phyloP scores from a whole-genome alignment of 306 rosid species.

The Begonia masoniana region DNA sequence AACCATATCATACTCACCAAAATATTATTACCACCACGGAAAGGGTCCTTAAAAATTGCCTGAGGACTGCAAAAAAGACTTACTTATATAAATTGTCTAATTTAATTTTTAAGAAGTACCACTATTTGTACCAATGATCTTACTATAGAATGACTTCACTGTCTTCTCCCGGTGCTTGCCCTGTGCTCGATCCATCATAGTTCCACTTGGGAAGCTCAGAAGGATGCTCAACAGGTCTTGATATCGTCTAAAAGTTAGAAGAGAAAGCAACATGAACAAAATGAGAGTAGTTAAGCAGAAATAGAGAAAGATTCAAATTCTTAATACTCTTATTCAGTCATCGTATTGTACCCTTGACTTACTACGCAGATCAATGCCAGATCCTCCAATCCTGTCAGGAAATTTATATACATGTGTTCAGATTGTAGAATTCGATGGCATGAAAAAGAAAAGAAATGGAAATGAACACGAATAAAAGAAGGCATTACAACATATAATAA shows the following conservation, averaged over 20 bases:
- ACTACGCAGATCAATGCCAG: constrained; percentile 93
- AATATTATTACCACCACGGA: constrained; percentile 95
- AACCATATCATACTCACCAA: constrained; percentile 41
- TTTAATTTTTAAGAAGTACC: no score
- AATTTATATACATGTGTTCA: constrained; percentile 3
- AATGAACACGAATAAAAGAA: no score
- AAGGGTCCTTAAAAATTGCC: constrained; percentile 91
- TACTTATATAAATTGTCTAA: no score
- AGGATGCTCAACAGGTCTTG: constrained; percentile 85
- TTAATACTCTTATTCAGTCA: no score
- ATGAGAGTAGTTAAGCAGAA: constrained; percentile 9
- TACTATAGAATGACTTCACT: constrained; percentile 99
- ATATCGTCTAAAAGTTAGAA: constrained; percentile 48
- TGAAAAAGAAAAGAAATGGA: not conserved
- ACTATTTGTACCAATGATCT: constrained; percentile 13
- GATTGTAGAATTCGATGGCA: constrained; percentile 8
- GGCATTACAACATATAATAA: no score
- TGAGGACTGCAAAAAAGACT: constrained; percentile 55
- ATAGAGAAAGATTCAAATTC: not conserved
- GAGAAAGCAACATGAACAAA: constrained; percentile 9
- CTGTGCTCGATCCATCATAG: constrained; percentile 97
- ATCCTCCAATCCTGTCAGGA: constrained; percentile 77
- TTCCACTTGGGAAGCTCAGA: constrained; percentile 99
- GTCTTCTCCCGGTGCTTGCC: constrained; percentile 98
- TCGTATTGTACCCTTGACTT: constrained; percentile 57